Evolutionary conservation across 2,329 filamentous ascomycete genomes (phyloP).

Genomic region (Trichoderma lentiforme): DNA sequence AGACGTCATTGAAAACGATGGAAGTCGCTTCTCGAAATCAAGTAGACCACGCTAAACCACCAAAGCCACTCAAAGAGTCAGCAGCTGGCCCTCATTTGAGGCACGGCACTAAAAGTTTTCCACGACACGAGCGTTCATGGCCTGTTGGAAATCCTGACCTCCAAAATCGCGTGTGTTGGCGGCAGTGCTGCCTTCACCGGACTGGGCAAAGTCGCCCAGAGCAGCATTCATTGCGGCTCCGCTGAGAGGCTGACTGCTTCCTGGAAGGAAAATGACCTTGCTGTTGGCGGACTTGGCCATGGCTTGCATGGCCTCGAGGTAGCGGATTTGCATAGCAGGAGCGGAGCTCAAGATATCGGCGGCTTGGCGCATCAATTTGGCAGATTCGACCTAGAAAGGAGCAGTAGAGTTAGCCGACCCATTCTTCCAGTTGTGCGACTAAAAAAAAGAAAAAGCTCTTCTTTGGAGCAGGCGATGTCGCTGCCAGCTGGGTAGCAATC

Average conservation of each 20-base stretch:
- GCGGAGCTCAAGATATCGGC: conserved; percentile 90
- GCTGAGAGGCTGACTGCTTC: conserved; percentile 53
- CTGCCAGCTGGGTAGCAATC: neutral
- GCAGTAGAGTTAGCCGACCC: conserved; percentile 5
- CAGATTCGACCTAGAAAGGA: conserved; percentile 67
- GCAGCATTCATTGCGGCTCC: conserved; percentile 41
- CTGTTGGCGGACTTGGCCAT: conserved; percentile 94
- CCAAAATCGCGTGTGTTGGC: conserved; percentile 48
- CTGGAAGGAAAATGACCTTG: conserved; percentile 83
- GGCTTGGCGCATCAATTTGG: conserved; percentile 89
- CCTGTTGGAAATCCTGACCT: conserved; percentile 66
- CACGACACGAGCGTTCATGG: conserved; percentile 76
- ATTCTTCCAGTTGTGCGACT: neutral
- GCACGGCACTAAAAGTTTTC: conserved; percentile 69
- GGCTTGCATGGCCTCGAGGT: conserved; percentile 96
- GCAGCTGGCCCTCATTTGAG: conserved; percentile 24
- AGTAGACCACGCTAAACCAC: conserved; percentile 35
- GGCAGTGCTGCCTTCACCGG: conserved; percentile 44
- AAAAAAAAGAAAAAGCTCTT: neutral
- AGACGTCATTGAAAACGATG: conserved; percentile 23
- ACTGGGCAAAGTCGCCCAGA: conserved; percentile 36
- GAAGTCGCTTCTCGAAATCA: conserved; percentile 29
- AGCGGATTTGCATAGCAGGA: conserved; percentile 96
- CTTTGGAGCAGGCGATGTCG: neutral
- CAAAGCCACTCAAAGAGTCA: conserved; percentile 31